Percentiles rank a stretch among this genome's conserved stretches.
phyloP scores from a whole-genome alignment of 257 asterid species.

The Vinca minor region DNA sequence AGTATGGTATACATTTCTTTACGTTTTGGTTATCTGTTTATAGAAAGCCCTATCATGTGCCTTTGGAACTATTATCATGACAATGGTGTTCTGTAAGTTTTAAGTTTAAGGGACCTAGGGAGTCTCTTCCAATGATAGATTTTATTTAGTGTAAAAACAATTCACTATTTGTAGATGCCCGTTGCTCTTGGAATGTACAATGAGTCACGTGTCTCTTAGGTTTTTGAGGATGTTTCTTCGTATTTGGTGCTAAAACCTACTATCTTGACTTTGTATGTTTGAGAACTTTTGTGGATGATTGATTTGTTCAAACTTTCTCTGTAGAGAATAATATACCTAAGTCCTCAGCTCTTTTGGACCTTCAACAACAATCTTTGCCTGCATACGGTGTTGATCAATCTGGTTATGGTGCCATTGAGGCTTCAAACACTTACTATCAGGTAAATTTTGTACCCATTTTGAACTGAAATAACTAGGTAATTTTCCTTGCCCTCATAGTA shows the following conservation, averaged over 20 bases:
- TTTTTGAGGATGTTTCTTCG: background rate
- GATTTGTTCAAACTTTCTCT: slow-evolving; percentile 2
- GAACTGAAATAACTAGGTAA: background rate
- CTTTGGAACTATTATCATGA: background rate
- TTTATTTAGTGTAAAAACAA: background rate
- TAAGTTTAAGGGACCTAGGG: background rate
- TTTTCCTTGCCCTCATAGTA: background rate
- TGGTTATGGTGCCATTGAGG: slow-evolving; percentile 41
- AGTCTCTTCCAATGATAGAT: background rate
- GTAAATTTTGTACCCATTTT: slow-evolving; percentile 28
- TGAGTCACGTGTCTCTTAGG: background rate
- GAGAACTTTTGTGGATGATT: slow-evolving; percentile 1
- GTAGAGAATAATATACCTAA: slow-evolving; percentile 51
- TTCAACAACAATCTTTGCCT: slow-evolving; percentile 39
- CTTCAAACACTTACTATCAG: slow-evolving; percentile 55
- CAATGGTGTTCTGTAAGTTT: background rate
- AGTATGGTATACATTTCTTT: background rate
- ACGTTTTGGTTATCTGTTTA: background rate
- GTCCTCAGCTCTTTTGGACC: slow-evolving; percentile 34
- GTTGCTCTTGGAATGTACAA: background rate
- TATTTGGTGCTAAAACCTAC: background rate
- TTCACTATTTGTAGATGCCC: background rate
- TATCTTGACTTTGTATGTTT: background rate
- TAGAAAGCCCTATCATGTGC: background rate
- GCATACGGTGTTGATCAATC: slow-evolving; percentile 42